Base-by-base conservation (phyloP, 306 rosid genomes). In the Casuarina glauca region DNA sequence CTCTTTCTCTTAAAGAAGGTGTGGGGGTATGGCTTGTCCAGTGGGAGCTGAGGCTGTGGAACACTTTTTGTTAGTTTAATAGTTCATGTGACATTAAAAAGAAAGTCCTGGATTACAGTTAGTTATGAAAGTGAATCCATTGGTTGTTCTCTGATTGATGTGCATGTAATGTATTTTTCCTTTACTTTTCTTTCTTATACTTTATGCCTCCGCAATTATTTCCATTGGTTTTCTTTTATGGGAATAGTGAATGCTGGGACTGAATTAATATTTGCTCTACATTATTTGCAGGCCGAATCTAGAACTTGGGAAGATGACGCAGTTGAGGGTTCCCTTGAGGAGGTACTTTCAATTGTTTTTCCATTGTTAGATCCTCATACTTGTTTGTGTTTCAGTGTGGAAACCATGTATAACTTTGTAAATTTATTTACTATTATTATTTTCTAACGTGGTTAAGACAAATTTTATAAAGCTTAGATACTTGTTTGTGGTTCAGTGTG, bases 231-330 rank as follows among this genome's bases (percentile, higher is more conserved):
- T 58, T 26, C 64, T 58, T 41, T 63, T 63, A 36, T 63, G 46
- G 46, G 55, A 67, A 53, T 42, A 52, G 42, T 7, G 52, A 10
- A 17, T 46, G 39, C 64, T n/a, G 73, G 46, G 19, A 50, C 46
- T 35, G 50, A 74, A 41, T 55, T 50, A 50, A 68, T 70, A 43
- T 77, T 70, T 62, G 58, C 49, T 77, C 13, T 68, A 58, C 80
- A 20, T 42, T 81, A 51, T 77, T 72, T 80, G 71, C 87, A 93
- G 97, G 93, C 91, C 45, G 94, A 89, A 57, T 80, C 80, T 54
- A 68, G 76, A 57, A 82, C 89, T 12, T 92, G 98, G 97, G 98
- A 90, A 76, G 97, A 92, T 87, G 87, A 90, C 73, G 68, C 77
- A 66, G 78, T 52, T 76, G 67, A 74, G 52, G 76, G 63, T 80